Evolutionary conservation across 148 eudicot species (phyloP).

Genomic region (Rhododendron kiyosumense): DNA sequence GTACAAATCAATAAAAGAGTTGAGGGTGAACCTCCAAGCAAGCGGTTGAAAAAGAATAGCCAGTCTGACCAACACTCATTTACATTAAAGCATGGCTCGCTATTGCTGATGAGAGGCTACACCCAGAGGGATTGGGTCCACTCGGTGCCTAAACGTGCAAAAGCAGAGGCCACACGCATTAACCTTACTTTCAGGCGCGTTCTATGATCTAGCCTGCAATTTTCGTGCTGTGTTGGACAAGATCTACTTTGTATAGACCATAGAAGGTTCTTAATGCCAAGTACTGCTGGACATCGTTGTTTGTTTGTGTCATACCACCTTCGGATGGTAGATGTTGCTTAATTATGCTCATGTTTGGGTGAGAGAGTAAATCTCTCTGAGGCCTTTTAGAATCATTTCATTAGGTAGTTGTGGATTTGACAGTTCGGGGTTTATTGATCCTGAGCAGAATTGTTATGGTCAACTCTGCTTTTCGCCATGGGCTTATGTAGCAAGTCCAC

Average conservation of each 20-base stretch:
- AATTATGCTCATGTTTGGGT: background rate
- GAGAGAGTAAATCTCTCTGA: background rate
- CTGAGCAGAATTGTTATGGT: background rate
- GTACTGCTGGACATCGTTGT: background rate
- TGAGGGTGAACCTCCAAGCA: slow-evolving; percentile 45
- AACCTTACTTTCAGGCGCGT: slow-evolving; percentile 91
- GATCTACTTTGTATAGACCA: background rate
- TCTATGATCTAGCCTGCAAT: slow-evolving; percentile 19
- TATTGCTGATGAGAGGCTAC: slow-evolving; percentile 84
- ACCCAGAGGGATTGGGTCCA: slow-evolving; percentile 95
- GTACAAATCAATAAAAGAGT: slow-evolving; percentile 15
- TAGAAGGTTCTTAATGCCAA: background rate
- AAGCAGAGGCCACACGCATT: slow-evolving; percentile 60
- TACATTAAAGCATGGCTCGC: slow-evolving; percentile 72
- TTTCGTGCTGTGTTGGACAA: background rate
- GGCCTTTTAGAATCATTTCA: background rate
- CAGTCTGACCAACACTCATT: slow-evolving; percentile 45
- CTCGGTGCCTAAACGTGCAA: slow-evolving; percentile 86
- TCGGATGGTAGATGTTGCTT: background rate
- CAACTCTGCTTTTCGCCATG: background rate
- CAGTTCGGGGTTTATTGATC: background rate
- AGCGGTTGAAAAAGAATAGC: slow-evolving; percentile 49
- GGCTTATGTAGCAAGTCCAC: background rate
- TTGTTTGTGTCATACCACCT: background rate
- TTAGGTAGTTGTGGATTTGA: background rate